A percentile compares a stretch with the other conserved stretches of the same genome.
phyloP scores from a whole-genome alignment of 1,284 basidiomycete genomes.

The Boletus chippewaensis region DNA sequence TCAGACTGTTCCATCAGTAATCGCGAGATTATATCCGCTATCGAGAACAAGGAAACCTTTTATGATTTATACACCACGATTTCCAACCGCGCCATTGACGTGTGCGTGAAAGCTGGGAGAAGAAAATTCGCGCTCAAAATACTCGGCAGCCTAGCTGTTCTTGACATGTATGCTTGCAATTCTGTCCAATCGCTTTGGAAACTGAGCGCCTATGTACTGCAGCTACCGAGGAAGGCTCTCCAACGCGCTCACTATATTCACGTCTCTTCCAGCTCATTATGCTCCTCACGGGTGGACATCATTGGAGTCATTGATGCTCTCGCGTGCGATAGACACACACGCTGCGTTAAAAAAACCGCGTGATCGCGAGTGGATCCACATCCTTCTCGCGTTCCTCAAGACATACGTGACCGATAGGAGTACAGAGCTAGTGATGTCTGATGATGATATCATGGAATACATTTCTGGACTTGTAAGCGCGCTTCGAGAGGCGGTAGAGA shows the following conservation, averaged over 20 bases:
- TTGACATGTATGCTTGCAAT: constrained; percentile 65
- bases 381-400: constrained; percentile 63
- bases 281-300: constrained; percentile 71
- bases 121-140: constrained; percentile 80
- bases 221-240: constrained; percentile 62
- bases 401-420: constrained; percentile 52
- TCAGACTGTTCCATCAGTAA: constrained; percentile 48
- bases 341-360: constrained; percentile 44
- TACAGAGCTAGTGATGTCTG: constrained; percentile 46
- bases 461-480: constrained; percentile 46
- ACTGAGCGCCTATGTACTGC: constrained; percentile 14
- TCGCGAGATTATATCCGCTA: constrained; percentile 55
- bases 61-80: constrained; percentile 67
- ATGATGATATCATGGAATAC: constrained; percentile 47
- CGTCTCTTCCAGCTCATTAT: constrained; percentile 77
- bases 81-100: constrained; percentile 76
- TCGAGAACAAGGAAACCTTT: constrained; percentile 56
- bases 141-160: constrained; percentile 76
- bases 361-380: constrained; percentile 70
- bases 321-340: constrained; percentile 63
- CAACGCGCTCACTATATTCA: constrained; percentile 62
- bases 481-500: constrained; percentile 43
- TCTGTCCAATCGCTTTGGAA: constrained; percentile 7
- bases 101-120: constrained; percentile 75
- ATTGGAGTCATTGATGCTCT: constrained; percentile 71